Percentiles rank a stretch among this genome's conserved stretches.
Conservation (phyloP, 176 grass and related monocot genomes). For the Bothriochloa decipiens region DNA sequence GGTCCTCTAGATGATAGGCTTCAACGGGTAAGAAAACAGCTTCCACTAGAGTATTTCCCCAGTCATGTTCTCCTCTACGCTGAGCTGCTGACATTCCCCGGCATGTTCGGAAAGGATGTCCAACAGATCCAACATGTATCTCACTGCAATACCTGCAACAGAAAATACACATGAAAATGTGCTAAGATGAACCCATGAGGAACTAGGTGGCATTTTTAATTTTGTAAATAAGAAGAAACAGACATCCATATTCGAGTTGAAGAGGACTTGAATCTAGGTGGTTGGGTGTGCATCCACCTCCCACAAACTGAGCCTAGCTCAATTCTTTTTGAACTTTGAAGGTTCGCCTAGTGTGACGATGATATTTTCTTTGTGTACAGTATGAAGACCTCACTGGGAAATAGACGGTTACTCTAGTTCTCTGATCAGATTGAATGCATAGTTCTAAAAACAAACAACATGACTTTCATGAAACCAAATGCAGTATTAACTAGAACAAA, state of each 20-base stretch:
- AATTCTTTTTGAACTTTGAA: neutral
- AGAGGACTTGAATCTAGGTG: neutral
- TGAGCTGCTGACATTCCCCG: constrained; percentile 64
- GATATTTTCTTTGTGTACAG: constrained; percentile 13
- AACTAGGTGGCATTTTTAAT: neutral
- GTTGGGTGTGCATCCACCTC: neutral
- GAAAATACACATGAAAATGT: constrained; percentile 14
- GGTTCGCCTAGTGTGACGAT: neutral
- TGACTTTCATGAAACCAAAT: constrained; percentile 28
- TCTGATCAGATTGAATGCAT: neutral
- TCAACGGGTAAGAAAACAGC: constrained; percentile 84
- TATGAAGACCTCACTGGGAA: too few relatives aligned
- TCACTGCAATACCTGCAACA: constrained; percentile 77
- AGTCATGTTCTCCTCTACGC: constrained; percentile 81
- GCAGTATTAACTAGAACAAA: neutral
- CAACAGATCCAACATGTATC: constrained; percentile 79
- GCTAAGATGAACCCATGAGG: neutral
- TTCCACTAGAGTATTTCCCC: constrained; percentile 67
- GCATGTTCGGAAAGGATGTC: constrained; percentile 86
- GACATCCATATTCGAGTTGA: neutral
- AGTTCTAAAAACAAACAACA: neutral
- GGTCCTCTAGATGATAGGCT: constrained; percentile 80
- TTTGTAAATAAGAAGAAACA: neutral
- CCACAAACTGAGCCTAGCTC: neutral
- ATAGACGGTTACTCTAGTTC: neutral